phyloP scores from a whole-genome alignment of 2,329 filamentous ascomycete species.

The Aspergillus persii region DNA sequence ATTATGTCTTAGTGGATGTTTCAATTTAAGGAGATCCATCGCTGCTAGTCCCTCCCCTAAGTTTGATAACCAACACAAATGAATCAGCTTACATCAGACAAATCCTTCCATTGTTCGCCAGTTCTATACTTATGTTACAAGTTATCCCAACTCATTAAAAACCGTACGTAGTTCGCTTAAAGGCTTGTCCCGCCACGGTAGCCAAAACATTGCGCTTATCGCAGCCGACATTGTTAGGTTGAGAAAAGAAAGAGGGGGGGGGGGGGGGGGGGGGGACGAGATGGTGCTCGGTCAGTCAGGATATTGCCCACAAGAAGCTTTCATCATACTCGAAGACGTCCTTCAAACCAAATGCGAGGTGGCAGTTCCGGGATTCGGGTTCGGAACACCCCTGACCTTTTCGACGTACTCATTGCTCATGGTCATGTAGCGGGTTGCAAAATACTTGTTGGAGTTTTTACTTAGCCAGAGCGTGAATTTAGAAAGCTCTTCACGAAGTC shows the following conservation, averaged over 20 bases:
- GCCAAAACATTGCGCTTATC: background rate
- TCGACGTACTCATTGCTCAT: constrained; percentile 42
- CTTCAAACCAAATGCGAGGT: constrained; percentile 30
- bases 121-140: constrained; percentile 18
- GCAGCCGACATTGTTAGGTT: background rate
- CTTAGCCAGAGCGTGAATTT: constrained; percentile 85
- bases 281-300: background rate
- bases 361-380: constrained; percentile 31
- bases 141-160: constrained; percentile 6
- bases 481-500: constrained; percentile 81
- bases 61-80: background rate
- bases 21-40: background rate
- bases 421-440: constrained; percentile 51
- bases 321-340: background rate
- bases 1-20: background rate
- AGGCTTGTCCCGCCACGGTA: constrained; percentile 2
- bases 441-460: constrained; percentile 73
- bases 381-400: constrained; percentile 30
- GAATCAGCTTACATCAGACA: background rate
- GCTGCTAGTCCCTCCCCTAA: background rate
- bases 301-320: background rate
- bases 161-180: constrained; percentile 13
- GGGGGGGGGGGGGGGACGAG: background rate
- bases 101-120: constrained; percentile 8
- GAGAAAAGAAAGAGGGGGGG: constrained; percentile 3